Conservation (phyloP, 2,329 filamentous ascomycete genomes). For the Rutstroemia sydowiana region DNA sequence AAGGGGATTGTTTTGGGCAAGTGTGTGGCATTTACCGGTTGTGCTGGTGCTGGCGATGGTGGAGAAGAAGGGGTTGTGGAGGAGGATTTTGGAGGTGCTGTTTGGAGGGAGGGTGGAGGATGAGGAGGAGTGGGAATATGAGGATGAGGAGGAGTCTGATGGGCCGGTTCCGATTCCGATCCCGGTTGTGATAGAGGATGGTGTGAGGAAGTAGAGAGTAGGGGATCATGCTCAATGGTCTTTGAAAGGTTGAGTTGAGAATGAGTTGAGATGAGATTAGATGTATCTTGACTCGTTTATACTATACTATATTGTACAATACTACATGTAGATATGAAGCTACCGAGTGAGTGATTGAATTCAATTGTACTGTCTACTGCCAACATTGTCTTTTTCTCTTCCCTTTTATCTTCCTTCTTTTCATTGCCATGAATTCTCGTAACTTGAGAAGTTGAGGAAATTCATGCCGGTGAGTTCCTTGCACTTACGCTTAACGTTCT, state of each 20-base stretch:
- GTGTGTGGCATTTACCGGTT: conserved; percentile 89
- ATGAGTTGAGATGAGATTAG: no score
- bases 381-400: not conserved
- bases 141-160: conserved; percentile 30
- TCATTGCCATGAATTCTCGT: no score
- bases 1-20: conserved; percentile 88
- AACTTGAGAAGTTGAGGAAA: no score
- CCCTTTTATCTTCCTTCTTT: not conserved
- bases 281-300: no score
- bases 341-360: not conserved
- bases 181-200: not conserved
- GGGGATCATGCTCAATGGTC: no score
- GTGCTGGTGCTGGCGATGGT: conserved; percentile 84
- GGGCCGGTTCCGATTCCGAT: not conserved
- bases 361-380: not conserved
- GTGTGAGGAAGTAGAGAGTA: not conserved
- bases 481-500: no score
- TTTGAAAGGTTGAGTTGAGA: no score
- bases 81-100: conserved; percentile 66
- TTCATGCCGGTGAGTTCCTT: no score
- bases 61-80: conserved; percentile 91
- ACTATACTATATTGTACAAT: not conserved
- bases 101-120: conserved; percentile 50
- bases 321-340: not conserved
- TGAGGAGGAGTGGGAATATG: conserved; percentile 45